These are phyloP conservation scores for Cutaneotrichosporon sp. DNA, from an alignment of 1,284 basidiomycete genomes.

Conservation along the genomic window DNA sequence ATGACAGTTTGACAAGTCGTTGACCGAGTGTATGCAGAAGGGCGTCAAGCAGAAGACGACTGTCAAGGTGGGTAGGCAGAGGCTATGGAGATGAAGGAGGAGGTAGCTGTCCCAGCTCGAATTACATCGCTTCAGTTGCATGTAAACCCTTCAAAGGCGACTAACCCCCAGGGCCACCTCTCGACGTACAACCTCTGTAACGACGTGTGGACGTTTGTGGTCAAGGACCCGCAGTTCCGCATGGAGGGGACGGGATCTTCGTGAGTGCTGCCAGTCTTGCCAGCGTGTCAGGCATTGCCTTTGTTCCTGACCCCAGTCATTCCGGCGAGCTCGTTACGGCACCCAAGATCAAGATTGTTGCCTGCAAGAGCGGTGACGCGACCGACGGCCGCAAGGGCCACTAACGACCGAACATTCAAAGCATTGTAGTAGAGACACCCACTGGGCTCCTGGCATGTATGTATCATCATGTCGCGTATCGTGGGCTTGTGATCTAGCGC, in stretches of 20 bases:
- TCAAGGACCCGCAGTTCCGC: conserved; percentile 87
- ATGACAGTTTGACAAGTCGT: conserved; percentile 87
- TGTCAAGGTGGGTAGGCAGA: conserved; percentile 65
- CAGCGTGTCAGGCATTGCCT: background rate
- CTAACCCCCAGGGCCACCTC: conserved; percentile 68
- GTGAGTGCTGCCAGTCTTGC: conserved; percentile 26
- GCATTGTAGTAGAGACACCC: conserved; percentile 10
- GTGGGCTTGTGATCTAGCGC: background rate
- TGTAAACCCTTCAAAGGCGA: background rate
- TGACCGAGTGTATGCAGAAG: conserved; percentile 85
- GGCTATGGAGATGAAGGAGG: background rate
- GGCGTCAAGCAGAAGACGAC: conserved; percentile 88
- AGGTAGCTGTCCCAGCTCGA: background rate
- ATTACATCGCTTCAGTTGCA: background rate
- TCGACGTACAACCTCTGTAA: conserved; percentile 92
- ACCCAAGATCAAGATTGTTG: conserved; percentile 87
- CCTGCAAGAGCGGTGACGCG: conserved; percentile 88
- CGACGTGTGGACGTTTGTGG: conserved; percentile 96
- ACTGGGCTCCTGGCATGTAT: conserved; percentile 14
- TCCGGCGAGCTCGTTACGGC: conserved; percentile 59
- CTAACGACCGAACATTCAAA: conserved; percentile 9
- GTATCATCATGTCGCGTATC: conserved; percentile 13
- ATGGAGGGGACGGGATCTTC: conserved; percentile 72
- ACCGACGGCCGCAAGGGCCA: conserved; percentile 56
- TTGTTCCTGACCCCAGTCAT: conserved; percentile 18